Conservation (phyloP, 306 rosid genomes). For the Crotalaria pallida region DNA sequence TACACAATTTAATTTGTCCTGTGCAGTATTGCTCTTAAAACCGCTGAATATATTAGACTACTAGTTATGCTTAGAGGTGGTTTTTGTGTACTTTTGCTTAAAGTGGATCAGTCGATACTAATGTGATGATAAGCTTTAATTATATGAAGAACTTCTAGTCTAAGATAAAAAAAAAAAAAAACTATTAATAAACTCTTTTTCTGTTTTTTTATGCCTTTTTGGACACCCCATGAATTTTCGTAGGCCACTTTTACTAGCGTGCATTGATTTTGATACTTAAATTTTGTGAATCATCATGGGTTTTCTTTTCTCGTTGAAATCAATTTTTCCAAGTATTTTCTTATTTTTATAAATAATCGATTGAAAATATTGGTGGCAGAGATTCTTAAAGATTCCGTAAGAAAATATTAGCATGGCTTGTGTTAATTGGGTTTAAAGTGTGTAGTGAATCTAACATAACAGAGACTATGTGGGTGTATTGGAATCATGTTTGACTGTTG, state of each 20-base stretch:
- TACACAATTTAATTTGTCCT: neutral
- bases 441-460: neutral
- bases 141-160: neutral
- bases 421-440: neutral
- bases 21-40: neutral
- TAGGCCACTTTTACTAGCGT: neutral
- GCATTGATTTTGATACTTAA: neutral
- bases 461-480: neutral
- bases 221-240: neutral
- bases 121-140: neutral
- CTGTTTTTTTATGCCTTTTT: neutral
- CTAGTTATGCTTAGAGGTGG: neutral
- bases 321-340: neutral
- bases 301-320: neutral
- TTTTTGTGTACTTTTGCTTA: neutral
- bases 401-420: neutral
- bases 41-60: neutral
- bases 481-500: neutral
- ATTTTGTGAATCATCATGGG: neutral
- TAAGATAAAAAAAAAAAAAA: neutral
- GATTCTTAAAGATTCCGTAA: constrained; percentile 9
- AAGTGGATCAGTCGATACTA: neutral
- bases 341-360: neutral
- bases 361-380: neutral
- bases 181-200: neutral